Conservation (phyloP, 805 yeast genomes). For the Diddensiella santjacobensis region DNA sequence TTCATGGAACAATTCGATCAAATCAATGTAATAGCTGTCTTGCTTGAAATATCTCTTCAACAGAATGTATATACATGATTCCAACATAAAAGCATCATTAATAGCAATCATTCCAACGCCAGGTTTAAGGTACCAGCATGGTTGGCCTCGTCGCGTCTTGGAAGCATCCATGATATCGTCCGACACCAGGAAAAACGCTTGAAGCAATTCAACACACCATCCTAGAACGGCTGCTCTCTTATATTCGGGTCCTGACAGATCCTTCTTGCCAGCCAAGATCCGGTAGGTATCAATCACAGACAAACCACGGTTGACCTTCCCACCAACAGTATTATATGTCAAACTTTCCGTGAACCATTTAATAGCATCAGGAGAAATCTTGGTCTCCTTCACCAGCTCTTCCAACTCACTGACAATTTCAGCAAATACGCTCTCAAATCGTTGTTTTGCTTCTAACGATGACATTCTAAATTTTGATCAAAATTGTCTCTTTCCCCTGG, state of each 20-base stretch:
- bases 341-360: slow-evolving; percentile 72
- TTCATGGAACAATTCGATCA: slow-evolving; percentile 92
- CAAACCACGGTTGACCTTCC: slow-evolving; percentile 92
- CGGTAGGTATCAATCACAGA: slow-evolving; percentile 92
- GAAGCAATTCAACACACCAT: slow-evolving; percentile 92
- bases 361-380: slow-evolving; percentile 82
- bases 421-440: slow-evolving; percentile 59
- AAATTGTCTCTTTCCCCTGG: no score
- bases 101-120: slow-evolving; percentile 91
- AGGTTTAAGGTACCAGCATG: slow-evolving; percentile 87
- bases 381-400: slow-evolving; percentile 57
- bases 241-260: slow-evolving; percentile 65
- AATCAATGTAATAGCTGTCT: slow-evolving; percentile 81
- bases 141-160: slow-evolving; percentile 96
- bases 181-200: slow-evolving; percentile 94
- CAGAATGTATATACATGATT: slow-evolving; percentile 85
- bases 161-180: slow-evolving; percentile 98
- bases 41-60: slow-evolving; percentile 83
- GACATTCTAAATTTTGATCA: slow-evolving; percentile 8
- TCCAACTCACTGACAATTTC: slow-evolving; percentile 70
- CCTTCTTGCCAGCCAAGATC: slow-evolving; percentile 64
- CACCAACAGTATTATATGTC: slow-evolving; percentile 90
- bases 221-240: slow-evolving; percentile 84
- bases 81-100: slow-evolving; percentile 95
- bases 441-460: slow-evolving; percentile 19